Conservation (phyloP, 768 basidiomycete genomes). For the Punctularia strigosozonata region DNA sequence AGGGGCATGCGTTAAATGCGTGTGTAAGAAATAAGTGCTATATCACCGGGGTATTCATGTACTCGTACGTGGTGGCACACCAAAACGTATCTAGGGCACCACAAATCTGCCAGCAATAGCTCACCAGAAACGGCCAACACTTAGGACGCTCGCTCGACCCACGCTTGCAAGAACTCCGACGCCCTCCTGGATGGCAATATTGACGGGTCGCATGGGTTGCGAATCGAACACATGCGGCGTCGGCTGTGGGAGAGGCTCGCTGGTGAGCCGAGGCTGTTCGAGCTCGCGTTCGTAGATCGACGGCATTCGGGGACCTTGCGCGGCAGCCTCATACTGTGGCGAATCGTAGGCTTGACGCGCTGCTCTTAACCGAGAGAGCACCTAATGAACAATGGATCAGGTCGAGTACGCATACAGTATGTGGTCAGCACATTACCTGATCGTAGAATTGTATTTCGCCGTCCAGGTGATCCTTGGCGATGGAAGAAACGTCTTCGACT, state of each 20-base stretch:
- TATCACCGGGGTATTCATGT: too few relatives aligned
- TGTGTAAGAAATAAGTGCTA: too few relatives aligned
- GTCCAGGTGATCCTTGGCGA: slow-evolving; percentile 62
- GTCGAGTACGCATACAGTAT: neutral
- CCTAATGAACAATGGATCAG: slow-evolving; percentile 21
- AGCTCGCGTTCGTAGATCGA: slow-evolving; percentile 73
- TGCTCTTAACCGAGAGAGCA: slow-evolving; percentile 43
- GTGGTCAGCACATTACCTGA: slow-evolving; percentile 28
- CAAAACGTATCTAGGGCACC: too few relatives aligned
- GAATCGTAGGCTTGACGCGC: slow-evolving; percentile 46
- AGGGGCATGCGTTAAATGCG: too few relatives aligned
- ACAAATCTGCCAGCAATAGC: too few relatives aligned
- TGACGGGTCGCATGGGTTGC: slow-evolving; percentile 63
- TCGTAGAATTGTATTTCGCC: slow-evolving; percentile 70
- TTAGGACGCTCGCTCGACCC: slow-evolving; percentile 34
- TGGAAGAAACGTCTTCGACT: slow-evolving; percentile 47
- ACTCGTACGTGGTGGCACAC: too few relatives aligned
- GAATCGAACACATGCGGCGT: slow-evolving; percentile 73
- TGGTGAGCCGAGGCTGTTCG: slow-evolving; percentile 33
- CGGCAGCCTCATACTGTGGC: slow-evolving; percentile 36
- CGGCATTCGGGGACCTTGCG: slow-evolving; percentile 39
- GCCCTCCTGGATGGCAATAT: slow-evolving; percentile 64
- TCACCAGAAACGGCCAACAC: slow-evolving; percentile 59
- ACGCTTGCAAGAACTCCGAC: slow-evolving; percentile 35
- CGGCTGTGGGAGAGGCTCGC: slow-evolving; percentile 52